Conservation (phyloP, 1,139 yeast species). For the Debaryomyces sp. region DNA sequence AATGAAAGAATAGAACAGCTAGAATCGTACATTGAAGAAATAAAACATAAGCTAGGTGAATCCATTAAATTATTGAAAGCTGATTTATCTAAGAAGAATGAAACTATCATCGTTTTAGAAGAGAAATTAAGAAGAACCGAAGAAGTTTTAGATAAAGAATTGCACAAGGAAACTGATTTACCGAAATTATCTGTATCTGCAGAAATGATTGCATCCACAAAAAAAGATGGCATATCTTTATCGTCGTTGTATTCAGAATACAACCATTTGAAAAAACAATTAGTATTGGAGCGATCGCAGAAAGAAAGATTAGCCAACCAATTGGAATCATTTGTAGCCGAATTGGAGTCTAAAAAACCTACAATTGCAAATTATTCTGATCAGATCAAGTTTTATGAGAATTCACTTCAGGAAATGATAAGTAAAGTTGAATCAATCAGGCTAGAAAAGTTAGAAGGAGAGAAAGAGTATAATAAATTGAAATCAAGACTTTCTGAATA, state of each 20-base stretch:
- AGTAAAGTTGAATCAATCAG: constrained; percentile 41
- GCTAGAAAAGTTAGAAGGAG: constrained; percentile 44
- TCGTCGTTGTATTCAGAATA: constrained; percentile 73
- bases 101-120: constrained; percentile 34
- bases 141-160: constrained; percentile 44
- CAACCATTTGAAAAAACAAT: constrained; percentile 63
- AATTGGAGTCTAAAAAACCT: constrained; percentile 82
- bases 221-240: constrained; percentile 60
- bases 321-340: constrained; percentile 69
- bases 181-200: constrained; percentile 43
- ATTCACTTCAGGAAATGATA: constrained; percentile 42
- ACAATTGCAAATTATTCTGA: constrained; percentile 67
- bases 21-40: constrained; percentile 46
- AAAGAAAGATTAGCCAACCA: constrained; percentile 73
- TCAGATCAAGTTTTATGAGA: constrained; percentile 50
- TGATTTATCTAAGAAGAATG: constrained; percentile 31
- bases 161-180: constrained; percentile 43
- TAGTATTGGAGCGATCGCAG: constrained; percentile 70
- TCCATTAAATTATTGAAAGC: constrained; percentile 26
- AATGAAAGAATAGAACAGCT: constrained; percentile 49
- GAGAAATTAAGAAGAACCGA: constrained; percentile 44
- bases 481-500: constrained; percentile 30
- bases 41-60: constrained; percentile 41
- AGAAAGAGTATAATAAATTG: constrained; percentile 36
- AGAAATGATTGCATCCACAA: constrained; percentile 44